Conservation (phyloP, 2,329 filamentous ascomycete genomes). For the Pseudocercospora ulei region DNA sequence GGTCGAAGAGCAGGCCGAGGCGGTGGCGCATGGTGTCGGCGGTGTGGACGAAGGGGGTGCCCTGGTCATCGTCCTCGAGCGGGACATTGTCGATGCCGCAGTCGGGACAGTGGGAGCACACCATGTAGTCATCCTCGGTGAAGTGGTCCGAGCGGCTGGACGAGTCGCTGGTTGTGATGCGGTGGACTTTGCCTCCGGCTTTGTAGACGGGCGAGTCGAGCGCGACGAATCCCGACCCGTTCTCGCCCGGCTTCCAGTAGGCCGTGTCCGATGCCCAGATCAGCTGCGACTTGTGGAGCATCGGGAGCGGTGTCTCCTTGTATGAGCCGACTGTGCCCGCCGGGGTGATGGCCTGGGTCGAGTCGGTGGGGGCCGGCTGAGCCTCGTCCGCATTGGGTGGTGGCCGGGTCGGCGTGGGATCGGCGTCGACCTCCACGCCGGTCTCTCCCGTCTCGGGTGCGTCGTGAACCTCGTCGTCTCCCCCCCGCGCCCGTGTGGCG, state of each 20-base stretch:
- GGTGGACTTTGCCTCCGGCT: constrained; percentile 2
- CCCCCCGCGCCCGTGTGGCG: too few species aligned
- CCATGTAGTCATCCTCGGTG: not conserved
- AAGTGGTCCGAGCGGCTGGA: not conserved
- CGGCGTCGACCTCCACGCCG: not conserved
- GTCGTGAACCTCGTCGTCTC: too few species aligned
- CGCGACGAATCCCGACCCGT: not conserved
- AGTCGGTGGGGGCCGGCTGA: too few species aligned
- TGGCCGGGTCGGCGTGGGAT: not conserved
- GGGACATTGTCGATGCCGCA: not conserved
- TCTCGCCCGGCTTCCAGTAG: not conserved
- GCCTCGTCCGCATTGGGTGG: not conserved
- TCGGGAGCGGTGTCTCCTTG: not conserved
- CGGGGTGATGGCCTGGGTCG: too few species aligned
- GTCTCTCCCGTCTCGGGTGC: too few species aligned
- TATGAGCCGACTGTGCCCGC: too few species aligned
- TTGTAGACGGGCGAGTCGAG: constrained; percentile 3
- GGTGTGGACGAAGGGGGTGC: constrained; percentile 1
- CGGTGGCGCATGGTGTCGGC: not conserved
- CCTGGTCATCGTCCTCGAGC: not conserved
- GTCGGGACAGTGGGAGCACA: not conserved
- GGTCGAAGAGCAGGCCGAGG: not conserved
- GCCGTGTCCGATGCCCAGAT: not conserved
- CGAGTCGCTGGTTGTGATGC: not conserved
- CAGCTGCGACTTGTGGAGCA: constrained; percentile 1